Percentiles rank a stretch among this genome's conserved stretches.
Evolutionary conservation across 495 filamentous ascomycete genomes (phyloP).

Genomic region (Penicillium antarcticum): DNA sequence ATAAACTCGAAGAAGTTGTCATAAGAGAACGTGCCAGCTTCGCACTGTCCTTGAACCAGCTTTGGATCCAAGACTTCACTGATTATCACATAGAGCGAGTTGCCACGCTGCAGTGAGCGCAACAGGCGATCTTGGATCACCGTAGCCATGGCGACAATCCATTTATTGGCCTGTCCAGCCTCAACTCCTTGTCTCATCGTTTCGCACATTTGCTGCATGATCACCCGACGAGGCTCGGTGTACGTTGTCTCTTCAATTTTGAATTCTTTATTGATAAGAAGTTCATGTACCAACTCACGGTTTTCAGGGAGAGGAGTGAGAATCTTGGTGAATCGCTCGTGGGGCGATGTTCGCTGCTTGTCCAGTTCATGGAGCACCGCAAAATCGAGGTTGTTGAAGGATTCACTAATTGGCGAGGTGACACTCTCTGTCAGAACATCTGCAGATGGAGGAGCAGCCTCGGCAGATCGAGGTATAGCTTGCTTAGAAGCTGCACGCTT

Average conservation of each 20-base stretch:
- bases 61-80: conserved; percentile 81
- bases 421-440: conserved; percentile 41
- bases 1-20: conserved; percentile 91
- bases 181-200: conserved; percentile 75
- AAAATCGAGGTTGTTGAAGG: conserved; percentile 39
- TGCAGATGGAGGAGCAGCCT: conserved; percentile 29
- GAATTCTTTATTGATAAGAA: conserved; percentile 86
- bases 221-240: conserved; percentile 48
- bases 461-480: conserved; percentile 56
- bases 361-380: conserved; percentile 37
- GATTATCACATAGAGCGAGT: conserved; percentile 78
- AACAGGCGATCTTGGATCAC: conserved; percentile 81
- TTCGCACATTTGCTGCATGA: conserved; percentile 64
- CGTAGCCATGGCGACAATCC: conserved; percentile 83
- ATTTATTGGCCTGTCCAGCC: conserved; percentile 63
- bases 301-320: conserved; percentile 77
- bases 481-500: conserved; percentile 54
- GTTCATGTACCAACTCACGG: conserved; percentile 80
- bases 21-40: conserved; percentile 84
- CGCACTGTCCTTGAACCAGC: conserved; percentile 71
- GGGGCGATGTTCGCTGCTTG: conserved; percentile 33
- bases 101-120: conserved; percentile 72
- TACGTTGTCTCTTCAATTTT: conserved; percentile 53
- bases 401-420: conserved; percentile 45
- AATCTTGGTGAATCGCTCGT: conserved; percentile 48